phyloP scores from a whole-genome alignment of 2,329 filamentous ascomycete genomes.

The Ceratocystis huliohia region DNA sequence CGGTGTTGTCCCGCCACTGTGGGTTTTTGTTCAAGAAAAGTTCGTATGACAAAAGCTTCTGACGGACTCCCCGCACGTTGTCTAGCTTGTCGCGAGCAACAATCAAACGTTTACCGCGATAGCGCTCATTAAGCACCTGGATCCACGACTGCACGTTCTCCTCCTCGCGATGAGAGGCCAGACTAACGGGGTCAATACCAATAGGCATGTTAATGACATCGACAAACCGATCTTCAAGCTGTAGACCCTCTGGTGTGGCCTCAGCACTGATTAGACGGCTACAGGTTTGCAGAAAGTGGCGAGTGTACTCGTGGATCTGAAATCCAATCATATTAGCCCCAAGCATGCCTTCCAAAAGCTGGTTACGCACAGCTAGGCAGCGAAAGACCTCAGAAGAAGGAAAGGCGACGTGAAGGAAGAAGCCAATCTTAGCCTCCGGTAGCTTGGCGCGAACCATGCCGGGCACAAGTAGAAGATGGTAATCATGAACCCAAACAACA shows the following conservation, averaged over 20 bases:
- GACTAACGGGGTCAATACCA: conserved; percentile 72
- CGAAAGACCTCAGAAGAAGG: conserved; percentile 93
- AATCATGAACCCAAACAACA: conserved; percentile 90
- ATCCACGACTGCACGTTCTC: conserved; percentile 68
- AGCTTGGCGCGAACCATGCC: conserved; percentile 80
- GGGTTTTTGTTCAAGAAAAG: conserved; percentile 90
- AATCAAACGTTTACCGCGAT: conserved; percentile 78
- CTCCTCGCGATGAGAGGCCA: conserved; percentile 58
- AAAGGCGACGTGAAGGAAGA: conserved; percentile 91
- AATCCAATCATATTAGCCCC: conserved; percentile 88
- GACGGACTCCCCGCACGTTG: conserved; percentile 77
- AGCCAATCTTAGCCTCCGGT: conserved; percentile 87
- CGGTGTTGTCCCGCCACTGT: conserved; percentile 74
- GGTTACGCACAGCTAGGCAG: conserved; percentile 72
- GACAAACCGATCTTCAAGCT: conserved; percentile 85
- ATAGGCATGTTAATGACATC: conserved; percentile 78
- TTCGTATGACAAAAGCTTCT: conserved; percentile 86
- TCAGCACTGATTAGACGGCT: conserved; percentile 84
- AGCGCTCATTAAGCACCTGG: conserved; percentile 65
- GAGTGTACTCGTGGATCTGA: conserved; percentile 83
- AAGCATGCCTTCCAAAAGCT: conserved; percentile 82
- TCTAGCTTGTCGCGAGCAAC: conserved; percentile 92
- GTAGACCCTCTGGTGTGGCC: conserved; percentile 73
- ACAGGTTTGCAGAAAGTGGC: conserved; percentile 92
- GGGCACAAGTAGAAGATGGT: conserved; percentile 81